A percentile compares a stretch with the other conserved stretches of the same genome.
Conservation (phyloP, 169 alveolate species). For the Plasmodium gaboni region DNA sequence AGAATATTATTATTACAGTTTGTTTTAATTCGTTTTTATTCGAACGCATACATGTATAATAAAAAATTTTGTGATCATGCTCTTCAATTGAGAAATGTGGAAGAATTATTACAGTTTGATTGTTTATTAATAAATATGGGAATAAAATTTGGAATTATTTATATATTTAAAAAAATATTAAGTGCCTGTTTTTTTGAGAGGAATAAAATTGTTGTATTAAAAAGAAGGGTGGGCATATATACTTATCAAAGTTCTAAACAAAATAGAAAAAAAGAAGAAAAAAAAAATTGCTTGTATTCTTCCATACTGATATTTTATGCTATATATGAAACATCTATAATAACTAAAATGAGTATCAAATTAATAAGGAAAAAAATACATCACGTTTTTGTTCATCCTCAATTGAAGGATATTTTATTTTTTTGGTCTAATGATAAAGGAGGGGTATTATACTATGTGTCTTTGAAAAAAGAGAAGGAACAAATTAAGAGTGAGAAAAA, state of each 20-base stretch:
- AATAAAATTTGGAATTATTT: neutral
- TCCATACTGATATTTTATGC: neutral
- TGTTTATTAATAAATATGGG: slow-evolving; percentile 1
- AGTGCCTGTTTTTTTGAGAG: slow-evolving; percentile 2
- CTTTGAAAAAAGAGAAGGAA: neutral
- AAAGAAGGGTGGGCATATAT: neutral
- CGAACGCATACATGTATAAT: too few relatives aligned
- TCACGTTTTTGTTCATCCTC: neutral
- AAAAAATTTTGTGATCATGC: too few relatives aligned
- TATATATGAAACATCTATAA: neutral
- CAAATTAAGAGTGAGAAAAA: neutral
- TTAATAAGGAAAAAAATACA: neutral
- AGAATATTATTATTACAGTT: too few relatives aligned
- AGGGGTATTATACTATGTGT: neutral
- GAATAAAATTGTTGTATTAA: neutral
- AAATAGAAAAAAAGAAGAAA: neutral
- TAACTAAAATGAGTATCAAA: neutral
- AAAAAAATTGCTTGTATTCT: neutral
- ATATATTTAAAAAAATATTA: neutral
- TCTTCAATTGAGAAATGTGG: neutral
- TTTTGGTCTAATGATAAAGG: neutral
- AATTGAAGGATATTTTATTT: neutral
- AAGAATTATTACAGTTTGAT: neutral
- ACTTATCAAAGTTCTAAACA: neutral
- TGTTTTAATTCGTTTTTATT: too few relatives aligned